Evolutionary conservation across 805 yeast genomes (phyloP), one percentile per base, ranked within the genome.

Genomic region (Ogataea nitratoaversa): DNA sequence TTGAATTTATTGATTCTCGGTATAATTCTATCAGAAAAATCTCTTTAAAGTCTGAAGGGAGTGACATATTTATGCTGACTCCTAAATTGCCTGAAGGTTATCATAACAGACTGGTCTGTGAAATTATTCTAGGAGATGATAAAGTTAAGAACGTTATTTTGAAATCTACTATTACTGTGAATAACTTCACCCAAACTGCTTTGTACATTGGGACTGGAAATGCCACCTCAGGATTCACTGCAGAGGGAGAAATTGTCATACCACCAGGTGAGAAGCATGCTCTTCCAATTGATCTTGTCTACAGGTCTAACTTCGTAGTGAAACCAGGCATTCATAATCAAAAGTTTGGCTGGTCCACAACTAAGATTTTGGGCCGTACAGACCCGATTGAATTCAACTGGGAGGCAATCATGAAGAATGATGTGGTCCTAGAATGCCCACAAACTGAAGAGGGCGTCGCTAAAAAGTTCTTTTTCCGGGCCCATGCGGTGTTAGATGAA

Each of bases 1-100:
- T 90, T n/a, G 68, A 71, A 32, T 60, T 90, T 19, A 32, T 74
- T 2, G 79, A 69, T 30, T 71, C 85, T 0, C 65, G 65, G 0
- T 90, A 82, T 55, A 72, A 72, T 5, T 68, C 71, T 1, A 56
- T 83, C 1, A 59, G 71, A 19, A 67, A 72, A 3, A 70, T 93
- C 1, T 75, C 90, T 1, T 84, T 88, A 1, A 78, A 82, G 11
- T 72, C 81, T 8, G 96, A 87, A 54, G 96, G 97, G 3, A 95
- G 89, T 56, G 81, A 84, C 18, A 56, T 91, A 9, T 78, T 81
- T 48, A 74, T 78, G 56, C 62, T 91, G 42, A 57, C 67, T 2
- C 96, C 96, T 0, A 70, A 82, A 0, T 55, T 72, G 0, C 32
- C 38, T 9, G 48, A 47, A 1, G 54, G 52, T 1, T 76, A 83